A percentile compares a stretch with the other conserved stretches of the same genome.
phyloP scores from a whole-genome alignment of 73 alveolate genomes.

The Paraurostyla sp. region DNA sequence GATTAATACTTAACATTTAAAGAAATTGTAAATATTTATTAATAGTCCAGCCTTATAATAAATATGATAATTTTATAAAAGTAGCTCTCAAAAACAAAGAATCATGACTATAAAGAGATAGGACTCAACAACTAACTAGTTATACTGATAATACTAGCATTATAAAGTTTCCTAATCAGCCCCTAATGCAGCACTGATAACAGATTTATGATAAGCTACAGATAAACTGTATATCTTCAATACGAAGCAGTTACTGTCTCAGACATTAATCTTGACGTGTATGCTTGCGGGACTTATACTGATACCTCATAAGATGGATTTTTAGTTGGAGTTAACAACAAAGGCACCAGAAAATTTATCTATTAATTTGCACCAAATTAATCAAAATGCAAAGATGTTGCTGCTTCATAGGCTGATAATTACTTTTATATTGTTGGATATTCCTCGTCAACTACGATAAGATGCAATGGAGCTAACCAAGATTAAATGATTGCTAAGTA shows the following conservation, averaged over 20 bases:
- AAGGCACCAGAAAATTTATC: not conserved
- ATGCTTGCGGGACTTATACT: not conserved
- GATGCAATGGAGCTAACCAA: not conserved
- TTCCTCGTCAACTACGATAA: not conserved
- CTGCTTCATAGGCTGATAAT: not conserved
- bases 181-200: not conserved
- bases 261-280: not conserved
- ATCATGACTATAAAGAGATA: too few relatives aligned
- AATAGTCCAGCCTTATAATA: too few relatives aligned
- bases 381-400: not conserved
- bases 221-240: not conserved
- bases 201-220: not conserved
- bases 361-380: not conserved
- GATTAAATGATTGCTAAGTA: conserved; percentile 11
- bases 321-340: not conserved
- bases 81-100: too few relatives aligned
- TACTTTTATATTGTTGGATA: not conserved
- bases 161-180: too few relatives aligned
- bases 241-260: not conserved
- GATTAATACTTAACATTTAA: too few relatives aligned
- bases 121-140: too few relatives aligned
- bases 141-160: too few relatives aligned
- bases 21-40: too few relatives aligned
- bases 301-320: not conserved
- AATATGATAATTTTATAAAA: too few relatives aligned